A percentile compares a stretch with the other conserved stretches of the same genome.
Conservation (phyloP, 257 asterid species). For the Solanum pennellii region DNA sequence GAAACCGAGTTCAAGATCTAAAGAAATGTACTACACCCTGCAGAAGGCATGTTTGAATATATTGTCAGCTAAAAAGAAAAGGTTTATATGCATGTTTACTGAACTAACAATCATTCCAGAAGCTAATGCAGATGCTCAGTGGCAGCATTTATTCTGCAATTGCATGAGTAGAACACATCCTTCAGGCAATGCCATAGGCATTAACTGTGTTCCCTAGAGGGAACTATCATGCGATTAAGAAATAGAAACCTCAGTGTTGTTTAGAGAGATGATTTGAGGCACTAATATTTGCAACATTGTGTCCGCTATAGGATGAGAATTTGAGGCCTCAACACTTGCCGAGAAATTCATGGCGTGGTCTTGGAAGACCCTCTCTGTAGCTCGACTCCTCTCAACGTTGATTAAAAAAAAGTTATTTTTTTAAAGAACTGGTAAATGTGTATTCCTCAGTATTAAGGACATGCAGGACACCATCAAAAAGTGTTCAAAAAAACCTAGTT, state of each 20-base stretch:
- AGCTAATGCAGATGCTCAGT: background rate
- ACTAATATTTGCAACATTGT: background rate
- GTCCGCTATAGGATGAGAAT: background rate
- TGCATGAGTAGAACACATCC: background rate
- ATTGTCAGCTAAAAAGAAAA: background rate
- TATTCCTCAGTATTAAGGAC: no score
- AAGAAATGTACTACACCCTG: background rate
- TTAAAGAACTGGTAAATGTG: no score
- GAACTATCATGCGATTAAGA: background rate
- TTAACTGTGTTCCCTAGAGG: background rate
- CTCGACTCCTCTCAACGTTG: background rate
- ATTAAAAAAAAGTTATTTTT: background rate
- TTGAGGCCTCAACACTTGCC: background rate
- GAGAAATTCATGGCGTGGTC: background rate
- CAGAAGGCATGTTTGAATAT: background rate
- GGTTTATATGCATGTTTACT: background rate
- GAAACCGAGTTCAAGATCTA: background rate
- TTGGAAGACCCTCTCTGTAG: background rate
- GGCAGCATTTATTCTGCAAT: background rate
- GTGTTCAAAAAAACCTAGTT: background rate
- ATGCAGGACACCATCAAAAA: no score
- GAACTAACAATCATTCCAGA: background rate
- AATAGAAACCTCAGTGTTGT: background rate
- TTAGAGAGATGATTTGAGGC: background rate
- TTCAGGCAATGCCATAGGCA: background rate